These are phyloP conservation scores for Phytophthora constricta DNA, from an alignment of 352 stramenopile species.

Conservation along the genomic window DNA sequence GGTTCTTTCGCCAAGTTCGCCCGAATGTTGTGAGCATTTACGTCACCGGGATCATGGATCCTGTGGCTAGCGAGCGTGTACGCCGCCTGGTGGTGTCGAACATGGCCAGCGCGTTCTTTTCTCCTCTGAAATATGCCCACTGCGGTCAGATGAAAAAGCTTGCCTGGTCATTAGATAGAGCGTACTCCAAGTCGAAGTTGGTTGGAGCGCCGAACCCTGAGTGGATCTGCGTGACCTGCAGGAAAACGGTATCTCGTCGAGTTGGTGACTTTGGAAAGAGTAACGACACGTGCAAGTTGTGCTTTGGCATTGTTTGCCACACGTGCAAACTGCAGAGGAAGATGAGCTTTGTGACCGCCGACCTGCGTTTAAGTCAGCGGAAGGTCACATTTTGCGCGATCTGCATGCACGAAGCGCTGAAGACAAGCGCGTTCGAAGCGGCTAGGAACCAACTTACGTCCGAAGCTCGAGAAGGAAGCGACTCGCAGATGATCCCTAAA, in stretches of 20 bases:
- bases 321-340: slow-evolving; percentile 29
- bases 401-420: slow-evolving; percentile 28
- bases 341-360: slow-evolving; percentile 26
- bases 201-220: slow-evolving; percentile 27
- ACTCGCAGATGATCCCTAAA: slow-evolving; percentile 2
- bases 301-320: slow-evolving; percentile 24
- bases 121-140: slow-evolving; percentile 29
- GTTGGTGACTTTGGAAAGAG: slow-evolving; percentile 23
- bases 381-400: slow-evolving; percentile 36
- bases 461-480: slow-evolving; percentile 3
- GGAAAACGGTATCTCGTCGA: slow-evolving; percentile 12
- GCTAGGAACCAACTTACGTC: slow-evolving; percentile 22
- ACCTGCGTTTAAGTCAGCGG: slow-evolving; percentile 22
- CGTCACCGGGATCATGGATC: slow-evolving; percentile 36
- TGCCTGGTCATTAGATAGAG: slow-evolving; percentile 24
- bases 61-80: slow-evolving; percentile 26
- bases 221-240: slow-evolving; percentile 26
- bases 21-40: slow-evolving; percentile 52
- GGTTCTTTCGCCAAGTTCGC: slow-evolving; percentile 53
- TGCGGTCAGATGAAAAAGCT: slow-evolving; percentile 45
- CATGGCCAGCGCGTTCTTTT: slow-evolving; percentile 22
- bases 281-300: slow-evolving; percentile 22
- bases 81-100: slow-evolving; percentile 22
- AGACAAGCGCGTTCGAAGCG: slow-evolving; percentile 2
- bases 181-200: slow-evolving; percentile 21